These are phyloP conservation scores for Mrakia gelida DNA, from an alignment of 768 basidiomycete species.

Conservation along the genomic window DNA sequence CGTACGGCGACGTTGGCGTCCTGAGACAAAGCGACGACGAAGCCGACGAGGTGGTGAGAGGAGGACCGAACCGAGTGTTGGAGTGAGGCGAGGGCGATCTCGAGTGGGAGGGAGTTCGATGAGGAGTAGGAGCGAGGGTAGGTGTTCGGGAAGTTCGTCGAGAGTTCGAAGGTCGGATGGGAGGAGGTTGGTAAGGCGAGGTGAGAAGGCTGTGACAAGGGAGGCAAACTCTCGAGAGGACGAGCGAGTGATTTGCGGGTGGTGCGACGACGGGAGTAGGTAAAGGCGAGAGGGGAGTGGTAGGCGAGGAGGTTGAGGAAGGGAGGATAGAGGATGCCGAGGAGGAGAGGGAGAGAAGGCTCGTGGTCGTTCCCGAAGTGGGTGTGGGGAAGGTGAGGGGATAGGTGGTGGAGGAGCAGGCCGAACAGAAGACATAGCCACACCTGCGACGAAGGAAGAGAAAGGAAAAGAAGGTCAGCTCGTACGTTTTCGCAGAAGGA, in stretches of 20 bases:
- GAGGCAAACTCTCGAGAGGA: slow-evolving; percentile 23
- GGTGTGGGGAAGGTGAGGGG: slow-evolving; percentile 15
- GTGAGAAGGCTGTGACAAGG: slow-evolving; percentile 16
- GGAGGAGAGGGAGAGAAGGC: not conserved
- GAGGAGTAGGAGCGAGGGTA: slow-evolving; percentile 15
- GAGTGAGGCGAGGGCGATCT: not conserved
- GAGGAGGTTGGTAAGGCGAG: slow-evolving; percentile 12
- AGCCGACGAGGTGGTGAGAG: slow-evolving; percentile 12
- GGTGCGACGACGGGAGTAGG: not conserved
- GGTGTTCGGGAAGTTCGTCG: not conserved
- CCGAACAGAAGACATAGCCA: slow-evolving; percentile 9
- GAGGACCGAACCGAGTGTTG: not conserved
- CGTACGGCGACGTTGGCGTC: slow-evolving; percentile 18
- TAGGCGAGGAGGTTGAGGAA: not conserved
- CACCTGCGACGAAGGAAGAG: not conserved
- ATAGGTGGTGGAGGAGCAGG: slow-evolving; percentile 12
- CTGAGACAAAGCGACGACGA: slow-evolving; percentile 22
- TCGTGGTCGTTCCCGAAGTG: not conserved
- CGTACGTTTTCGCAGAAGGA: not conserved
- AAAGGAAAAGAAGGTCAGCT: too few species aligned
- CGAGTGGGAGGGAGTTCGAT: not conserved
- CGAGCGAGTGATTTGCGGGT: slow-evolving; percentile 9
- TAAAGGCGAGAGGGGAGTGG: not conserved
- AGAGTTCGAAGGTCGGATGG: slow-evolving; percentile 16
- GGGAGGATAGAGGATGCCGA: slow-evolving; percentile 13